Conservation (phyloP, 2,329 filamentous ascomycete species). For the Xylariaceae sp. region DNA sequence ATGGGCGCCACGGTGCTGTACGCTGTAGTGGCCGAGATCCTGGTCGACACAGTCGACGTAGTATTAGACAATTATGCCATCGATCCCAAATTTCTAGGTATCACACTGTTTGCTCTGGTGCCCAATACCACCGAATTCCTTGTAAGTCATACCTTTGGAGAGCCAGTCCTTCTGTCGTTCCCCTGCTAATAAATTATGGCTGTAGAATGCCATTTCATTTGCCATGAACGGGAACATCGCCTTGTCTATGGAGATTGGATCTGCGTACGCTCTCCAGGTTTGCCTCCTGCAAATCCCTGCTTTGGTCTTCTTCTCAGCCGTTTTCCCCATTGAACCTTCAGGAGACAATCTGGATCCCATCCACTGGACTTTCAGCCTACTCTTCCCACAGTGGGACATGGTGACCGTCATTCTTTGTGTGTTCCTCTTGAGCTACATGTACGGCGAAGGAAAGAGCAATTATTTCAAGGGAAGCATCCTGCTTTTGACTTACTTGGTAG, state of each 20-base stretch:
- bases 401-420: conserved; percentile 95
- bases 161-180: conserved; percentile 4
- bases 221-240: conserved; percentile 99
- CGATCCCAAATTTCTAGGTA: conserved; percentile 96
- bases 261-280: conserved; percentile 94
- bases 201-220: conserved; percentile 93
- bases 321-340: conserved; percentile 61
- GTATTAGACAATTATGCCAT: conserved; percentile 89
- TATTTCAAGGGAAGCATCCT: conserved; percentile 99
- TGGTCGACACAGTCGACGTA: conserved; percentile 97
- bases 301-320: conserved; percentile 86
- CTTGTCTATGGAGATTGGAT: conserved; percentile 98
- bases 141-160: conserved; percentile 56
- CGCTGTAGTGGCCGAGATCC: conserved; percentile 94
- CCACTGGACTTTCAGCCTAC: conserved; percentile 77
- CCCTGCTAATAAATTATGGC: conserved; percentile 16
- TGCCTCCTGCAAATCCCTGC: conserved; percentile 94
- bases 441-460: conserved; percentile 98
- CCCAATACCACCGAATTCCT: conserved; percentile 98
- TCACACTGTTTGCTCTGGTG: conserved; percentile 94
- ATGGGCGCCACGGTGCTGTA: conserved; percentile 90
- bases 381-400: conserved; percentile 99
- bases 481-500: conserved; percentile 89
- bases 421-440: conserved; percentile 95
- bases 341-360: conserved; percentile 49